Evolutionary conservation across 495 filamentous ascomycete species (phyloP).

Genomic region (Emericellopsis terricola): DNA sequence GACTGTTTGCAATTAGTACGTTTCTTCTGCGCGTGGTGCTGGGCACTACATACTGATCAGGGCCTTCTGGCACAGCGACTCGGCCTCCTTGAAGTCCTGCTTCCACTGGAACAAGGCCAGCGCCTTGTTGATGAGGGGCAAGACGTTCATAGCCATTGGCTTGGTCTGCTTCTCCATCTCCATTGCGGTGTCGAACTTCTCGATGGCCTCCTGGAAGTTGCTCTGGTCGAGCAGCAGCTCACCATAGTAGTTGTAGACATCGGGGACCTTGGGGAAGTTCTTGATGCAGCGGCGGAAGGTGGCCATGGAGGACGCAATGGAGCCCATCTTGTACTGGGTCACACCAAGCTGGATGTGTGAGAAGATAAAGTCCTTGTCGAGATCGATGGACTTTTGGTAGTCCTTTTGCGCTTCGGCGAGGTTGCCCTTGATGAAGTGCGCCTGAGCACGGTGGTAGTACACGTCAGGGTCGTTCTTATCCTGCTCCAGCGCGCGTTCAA

Average conservation of each 20-base stretch:
- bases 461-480: conserved; percentile 89
- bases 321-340: conserved; percentile 99
- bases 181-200: conserved; percentile 95
- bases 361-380: conserved; percentile 92
- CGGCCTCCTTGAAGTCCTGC: conserved; percentile 84
- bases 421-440: conserved; percentile 93
- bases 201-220: conserved; percentile 86
- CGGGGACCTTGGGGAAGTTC: conserved; percentile 90
- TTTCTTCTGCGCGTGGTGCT: background rate
- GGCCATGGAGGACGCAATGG: conserved; percentile 91
- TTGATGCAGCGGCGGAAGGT: conserved; percentile 95
- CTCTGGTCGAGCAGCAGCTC: conserved; percentile 95
- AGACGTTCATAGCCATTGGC: conserved; percentile 87
- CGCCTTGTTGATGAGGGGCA: conserved; percentile 97
- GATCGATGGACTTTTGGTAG: conserved; percentile 97
- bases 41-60: conserved; percentile 69
- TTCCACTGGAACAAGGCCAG: conserved; percentile 96
- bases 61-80: conserved; percentile 92
- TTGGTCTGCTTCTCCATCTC: conserved; percentile 94
- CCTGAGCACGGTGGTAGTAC: conserved; percentile 96
- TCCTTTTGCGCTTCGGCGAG: conserved; percentile 89
- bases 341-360: conserved; percentile 99
- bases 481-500: conserved; percentile 67
- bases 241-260: conserved; percentile 99
- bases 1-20: conserved; percentile 33